These are phyloP conservation scores for Chaetomidium leptoderma DNA, from an alignment of 495 filamentous ascomycete genomes.

Conservation along the genomic window DNA sequence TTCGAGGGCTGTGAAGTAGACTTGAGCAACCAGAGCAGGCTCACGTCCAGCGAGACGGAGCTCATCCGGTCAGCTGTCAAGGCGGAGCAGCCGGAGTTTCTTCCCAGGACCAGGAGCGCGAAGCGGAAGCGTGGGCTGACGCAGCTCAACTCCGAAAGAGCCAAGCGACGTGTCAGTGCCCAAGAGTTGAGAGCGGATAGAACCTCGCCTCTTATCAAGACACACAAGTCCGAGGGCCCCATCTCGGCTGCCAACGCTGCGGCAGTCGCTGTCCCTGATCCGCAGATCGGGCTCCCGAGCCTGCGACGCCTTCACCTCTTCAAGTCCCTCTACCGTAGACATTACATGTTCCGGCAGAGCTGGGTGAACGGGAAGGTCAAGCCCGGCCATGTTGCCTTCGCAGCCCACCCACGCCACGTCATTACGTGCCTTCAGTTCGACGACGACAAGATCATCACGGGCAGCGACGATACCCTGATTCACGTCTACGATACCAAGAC, in stretches of 20 bases:
- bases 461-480: conserved; percentile 96
- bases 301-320: conserved; percentile 82
- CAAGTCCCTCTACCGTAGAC: conserved; percentile 92
- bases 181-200: conserved; percentile 41
- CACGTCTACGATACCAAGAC: conserved; percentile 98
- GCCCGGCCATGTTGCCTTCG: conserved; percentile 92
- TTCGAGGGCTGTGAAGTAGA: conserved; percentile 74
- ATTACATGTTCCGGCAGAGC: conserved; percentile 78
- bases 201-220: conserved; percentile 30
- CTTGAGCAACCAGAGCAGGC: conserved; percentile 52
- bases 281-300: conserved; percentile 70
- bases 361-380: conserved; percentile 85
- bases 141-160: conserved; percentile 43
- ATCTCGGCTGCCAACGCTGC: conserved; percentile 82
- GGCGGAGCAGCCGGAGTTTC: conserved; percentile 30
- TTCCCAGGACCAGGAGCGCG: conserved; percentile 30
- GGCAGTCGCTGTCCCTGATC: conserved; percentile 72
- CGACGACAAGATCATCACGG: conserved; percentile 94
- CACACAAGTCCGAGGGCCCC: conserved; percentile 66
- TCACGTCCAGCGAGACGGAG: conserved; percentile 48
- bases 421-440: conserved; percentile 98
- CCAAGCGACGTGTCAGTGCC: conserved; percentile 50
- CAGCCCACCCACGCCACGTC: conserved; percentile 91
- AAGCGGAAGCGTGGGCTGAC: conserved; percentile 43
- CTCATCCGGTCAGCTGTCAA: conserved; percentile 37